These are phyloP conservation scores for Globisporangium okanoganense DNA, from an alignment of 352 stramenopile genomes.

Conservation along the genomic window DNA sequence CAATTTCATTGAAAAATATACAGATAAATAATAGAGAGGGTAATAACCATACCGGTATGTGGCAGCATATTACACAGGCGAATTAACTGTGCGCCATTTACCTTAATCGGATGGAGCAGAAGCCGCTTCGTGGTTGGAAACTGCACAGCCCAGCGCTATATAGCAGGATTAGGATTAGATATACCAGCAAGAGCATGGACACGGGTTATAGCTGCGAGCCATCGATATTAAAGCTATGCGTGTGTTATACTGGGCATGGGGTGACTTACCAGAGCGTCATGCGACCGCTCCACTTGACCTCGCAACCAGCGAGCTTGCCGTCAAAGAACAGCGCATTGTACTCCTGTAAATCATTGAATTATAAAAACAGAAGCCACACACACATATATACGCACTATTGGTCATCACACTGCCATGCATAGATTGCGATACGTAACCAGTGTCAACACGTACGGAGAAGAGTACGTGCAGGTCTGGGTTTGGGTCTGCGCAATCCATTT, in stretches of 20 bases:
- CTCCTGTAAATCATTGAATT: no score
- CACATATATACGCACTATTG: background rate
- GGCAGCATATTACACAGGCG: no score
- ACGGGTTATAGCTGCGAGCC: background rate
- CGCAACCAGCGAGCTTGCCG: slow-evolving; percentile 62
- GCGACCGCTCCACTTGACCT: slow-evolving; percentile 87
- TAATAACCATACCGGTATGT: no score
- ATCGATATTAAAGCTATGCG: no score
- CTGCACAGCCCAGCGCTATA: slow-evolving; percentile 74
- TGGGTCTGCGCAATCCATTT: slow-evolving; percentile 46
- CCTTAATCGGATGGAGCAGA: slow-evolving; percentile 84
- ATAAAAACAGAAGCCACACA: no score
- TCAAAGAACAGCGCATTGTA: slow-evolving; percentile 86
- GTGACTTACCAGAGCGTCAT: slow-evolving; percentile 77
- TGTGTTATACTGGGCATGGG: background rate
- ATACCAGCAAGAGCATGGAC: background rate
- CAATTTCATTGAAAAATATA: background rate
- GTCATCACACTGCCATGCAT: no score
- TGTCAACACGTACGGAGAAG: slow-evolving; percentile 39
- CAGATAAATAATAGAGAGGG: background rate
- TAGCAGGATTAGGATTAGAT: no score
- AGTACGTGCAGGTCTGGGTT: slow-evolving; percentile 79
- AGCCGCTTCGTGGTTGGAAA: slow-evolving; percentile 67
- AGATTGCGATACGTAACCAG: no score
- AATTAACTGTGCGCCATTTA: slow-evolving; percentile 9